Evolutionary conservation across 2,329 filamentous ascomycete genomes (phyloP).

Genomic region (Colletotrichum lini): DNA sequence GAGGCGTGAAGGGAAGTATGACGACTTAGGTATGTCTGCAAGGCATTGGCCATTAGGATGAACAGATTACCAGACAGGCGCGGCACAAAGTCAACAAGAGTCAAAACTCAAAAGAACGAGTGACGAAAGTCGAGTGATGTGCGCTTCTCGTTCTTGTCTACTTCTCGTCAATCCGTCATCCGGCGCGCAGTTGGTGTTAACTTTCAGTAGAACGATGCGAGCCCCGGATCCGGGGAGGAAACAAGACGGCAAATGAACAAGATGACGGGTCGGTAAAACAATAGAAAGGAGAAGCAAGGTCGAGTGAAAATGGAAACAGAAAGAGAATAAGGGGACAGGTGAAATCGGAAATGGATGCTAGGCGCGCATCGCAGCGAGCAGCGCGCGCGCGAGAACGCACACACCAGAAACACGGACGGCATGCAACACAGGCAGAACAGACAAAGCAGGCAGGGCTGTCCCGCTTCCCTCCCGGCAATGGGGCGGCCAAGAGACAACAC

Average conservation of each 20-base stretch:
- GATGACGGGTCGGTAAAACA: neutral
- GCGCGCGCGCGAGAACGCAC: conserved; percentile 29
- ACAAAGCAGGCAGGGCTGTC: conserved; percentile 40
- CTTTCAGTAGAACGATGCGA: neutral
- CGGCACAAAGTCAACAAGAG: conserved; percentile 7
- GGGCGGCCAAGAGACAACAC: conserved; percentile 29
- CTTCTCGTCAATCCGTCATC: conserved; percentile 5
- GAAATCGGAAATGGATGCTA: conserved; percentile 33
- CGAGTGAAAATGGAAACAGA: neutral
- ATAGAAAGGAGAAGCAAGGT: neutral
- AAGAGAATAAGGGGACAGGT: conserved; percentile 4
- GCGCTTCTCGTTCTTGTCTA: conserved; percentile 8
- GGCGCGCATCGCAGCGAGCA: conserved; percentile 13
- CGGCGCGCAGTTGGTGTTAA: conserved; percentile 16
- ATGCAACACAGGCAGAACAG: conserved; percentile 37
- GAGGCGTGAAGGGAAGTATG: conserved; percentile 22
- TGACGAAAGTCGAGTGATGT: conserved; percentile 1
- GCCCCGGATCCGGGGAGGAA: conserved; percentile 1
- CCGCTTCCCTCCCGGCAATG: conserved; percentile 29
- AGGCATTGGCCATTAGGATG: conserved; percentile 39
- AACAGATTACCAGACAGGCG: conserved; percentile 16
- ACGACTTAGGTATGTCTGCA: conserved; percentile 23
- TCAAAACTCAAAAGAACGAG: neutral
- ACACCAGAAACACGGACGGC: conserved; percentile 41
- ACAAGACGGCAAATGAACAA: conserved; percentile 12